Conservation (phyloP, 2,329 filamentous ascomycete species). For the Microcyclospora tardicrescens region DNA sequence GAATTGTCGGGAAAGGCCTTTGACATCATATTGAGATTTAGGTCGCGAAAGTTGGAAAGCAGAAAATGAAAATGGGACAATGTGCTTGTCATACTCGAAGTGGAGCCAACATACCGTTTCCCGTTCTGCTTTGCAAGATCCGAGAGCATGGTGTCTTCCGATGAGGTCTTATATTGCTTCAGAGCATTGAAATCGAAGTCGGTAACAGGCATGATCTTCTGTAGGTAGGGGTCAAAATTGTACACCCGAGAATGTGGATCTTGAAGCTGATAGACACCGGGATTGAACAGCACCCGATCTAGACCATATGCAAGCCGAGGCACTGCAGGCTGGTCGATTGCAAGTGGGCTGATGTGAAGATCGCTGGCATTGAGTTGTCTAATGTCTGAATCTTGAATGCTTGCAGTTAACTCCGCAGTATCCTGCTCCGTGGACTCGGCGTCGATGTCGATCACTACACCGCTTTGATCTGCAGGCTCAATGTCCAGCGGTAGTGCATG, state of each 20-base stretch:
- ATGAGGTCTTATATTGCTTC: conserved; percentile 82
- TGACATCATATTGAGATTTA: conserved; percentile 57
- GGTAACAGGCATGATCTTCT: conserved; percentile 79
- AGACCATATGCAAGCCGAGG: conserved; percentile 61
- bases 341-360: conserved; percentile 25
- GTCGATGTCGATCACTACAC: no score
- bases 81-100: conserved; percentile 86
- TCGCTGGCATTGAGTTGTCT: conserved; percentile 2
- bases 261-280: conserved; percentile 81
- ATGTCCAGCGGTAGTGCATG: no score
- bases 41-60: conserved; percentile 65
- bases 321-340: conserved; percentile 38
- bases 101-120: conserved; percentile 84
- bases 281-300: conserved; percentile 88
- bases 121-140: conserved; percentile 50
- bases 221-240: conserved; percentile 93
- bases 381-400: not conserved
- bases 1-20: conserved; percentile 44
- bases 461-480: no score
- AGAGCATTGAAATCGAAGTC: conserved; percentile 88
- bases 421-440: not conserved
- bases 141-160: conserved; percentile 62
- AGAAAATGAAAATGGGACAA: conserved; percentile 88
- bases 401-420: not conserved
- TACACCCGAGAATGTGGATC: conserved; percentile 77